Percentiles rank a stretch among this genome's conserved stretches.
These are phyloP conservation scores for Ochetophila trinervis DNA, from an alignment of 306 rosid genomes.

Conservation along the genomic window DNA sequence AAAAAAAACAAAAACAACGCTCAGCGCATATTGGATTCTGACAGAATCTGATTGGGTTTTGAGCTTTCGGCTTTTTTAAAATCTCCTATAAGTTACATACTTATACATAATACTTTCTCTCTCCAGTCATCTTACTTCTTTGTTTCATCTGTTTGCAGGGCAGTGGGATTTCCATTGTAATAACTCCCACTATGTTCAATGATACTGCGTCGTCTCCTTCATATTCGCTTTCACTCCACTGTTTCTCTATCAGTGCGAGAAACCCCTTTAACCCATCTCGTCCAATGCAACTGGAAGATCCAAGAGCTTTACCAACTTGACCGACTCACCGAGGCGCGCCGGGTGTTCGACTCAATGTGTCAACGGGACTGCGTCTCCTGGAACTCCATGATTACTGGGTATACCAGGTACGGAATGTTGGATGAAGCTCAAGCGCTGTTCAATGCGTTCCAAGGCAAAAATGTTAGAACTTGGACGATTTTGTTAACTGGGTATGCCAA, in stretches of 20 bases:
- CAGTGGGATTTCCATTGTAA: slow-evolving; percentile 1
- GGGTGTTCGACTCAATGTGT: slow-evolving; percentile 27
- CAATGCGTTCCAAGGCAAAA: slow-evolving; percentile 23
- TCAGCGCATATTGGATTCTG: too few relatives aligned
- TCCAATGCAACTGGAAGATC: slow-evolving; percentile 31
- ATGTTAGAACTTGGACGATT: slow-evolving; percentile 36
- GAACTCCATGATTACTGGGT: slow-evolving; percentile 33
- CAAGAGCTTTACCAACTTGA: slow-evolving; percentile 14
- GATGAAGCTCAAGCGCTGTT: slow-evolving; percentile 25
- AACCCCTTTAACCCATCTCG: slow-evolving; percentile 2
- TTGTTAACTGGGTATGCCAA: slow-evolving; percentile 32
- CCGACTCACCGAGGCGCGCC: slow-evolving; percentile 27
- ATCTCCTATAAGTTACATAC: too few relatives aligned
- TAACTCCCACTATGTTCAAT: slow-evolving; percentile 23
- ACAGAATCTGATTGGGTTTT: too few relatives aligned
- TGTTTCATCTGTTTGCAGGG: slow-evolving; percentile 6
- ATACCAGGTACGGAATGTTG: slow-evolving; percentile 18
- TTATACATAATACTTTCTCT: too few relatives aligned
- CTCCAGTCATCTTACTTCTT: too few relatives aligned
- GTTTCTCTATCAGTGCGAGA: neutral
- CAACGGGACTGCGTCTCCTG: slow-evolving; percentile 18
- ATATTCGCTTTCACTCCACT: slow-evolving; percentile 13
- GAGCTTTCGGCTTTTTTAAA: too few relatives aligned
- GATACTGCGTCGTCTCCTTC: slow-evolving; percentile 25
- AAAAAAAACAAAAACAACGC: too few relatives aligned